Conservation (phyloP, 2,329 filamentous ascomycete species). For the Hypoxylon sp. region DNA sequence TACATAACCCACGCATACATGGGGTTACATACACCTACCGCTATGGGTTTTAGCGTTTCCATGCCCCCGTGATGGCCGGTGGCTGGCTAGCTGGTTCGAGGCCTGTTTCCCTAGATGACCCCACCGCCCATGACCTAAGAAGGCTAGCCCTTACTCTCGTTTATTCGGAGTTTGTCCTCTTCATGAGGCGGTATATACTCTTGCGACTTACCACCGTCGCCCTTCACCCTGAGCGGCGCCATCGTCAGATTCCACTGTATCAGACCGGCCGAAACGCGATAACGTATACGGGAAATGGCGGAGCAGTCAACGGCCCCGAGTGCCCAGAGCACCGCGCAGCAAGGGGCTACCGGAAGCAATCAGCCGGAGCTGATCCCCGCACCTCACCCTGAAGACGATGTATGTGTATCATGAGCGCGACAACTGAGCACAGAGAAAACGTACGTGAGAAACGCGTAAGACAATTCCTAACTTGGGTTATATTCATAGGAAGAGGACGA, state of each 20-base stretch:
- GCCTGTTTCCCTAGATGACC: conserved; percentile 10
- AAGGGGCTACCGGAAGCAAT: not conserved
- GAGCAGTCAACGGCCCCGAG: conserved; percentile 2
- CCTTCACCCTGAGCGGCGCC: not conserved
- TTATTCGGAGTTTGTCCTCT: conserved; percentile 4
- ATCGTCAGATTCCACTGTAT: not conserved
- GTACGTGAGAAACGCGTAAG: not conserved
- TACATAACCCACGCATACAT: conserved; percentile 3
- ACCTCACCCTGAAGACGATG: conserved; percentile 9
- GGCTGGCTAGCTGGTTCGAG: not conserved
- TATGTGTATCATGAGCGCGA: conserved; percentile 3
- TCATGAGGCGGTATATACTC: not conserved
- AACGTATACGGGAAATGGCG: conserved; percentile 4
- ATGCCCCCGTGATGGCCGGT: not conserved
- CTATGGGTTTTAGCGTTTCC: not conserved
- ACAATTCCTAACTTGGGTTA: not conserved
- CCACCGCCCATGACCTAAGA: conserved; percentile 19
- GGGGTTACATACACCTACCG: not conserved
- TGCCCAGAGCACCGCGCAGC: not conserved
- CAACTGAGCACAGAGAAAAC: not conserved
- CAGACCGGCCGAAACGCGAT: not conserved
- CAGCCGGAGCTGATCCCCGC: conserved; percentile 13
- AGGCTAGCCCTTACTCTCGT: conserved; percentile 12
- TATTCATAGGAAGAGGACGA: conserved; percentile 31
- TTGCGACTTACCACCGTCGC: not conserved